Percentiles rank a stretch among this genome's conserved stretches.
Evolutionary conservation across 2,329 filamentous ascomycete genomes (phyloP).

Genomic region (Stachybotrys echinatus): DNA sequence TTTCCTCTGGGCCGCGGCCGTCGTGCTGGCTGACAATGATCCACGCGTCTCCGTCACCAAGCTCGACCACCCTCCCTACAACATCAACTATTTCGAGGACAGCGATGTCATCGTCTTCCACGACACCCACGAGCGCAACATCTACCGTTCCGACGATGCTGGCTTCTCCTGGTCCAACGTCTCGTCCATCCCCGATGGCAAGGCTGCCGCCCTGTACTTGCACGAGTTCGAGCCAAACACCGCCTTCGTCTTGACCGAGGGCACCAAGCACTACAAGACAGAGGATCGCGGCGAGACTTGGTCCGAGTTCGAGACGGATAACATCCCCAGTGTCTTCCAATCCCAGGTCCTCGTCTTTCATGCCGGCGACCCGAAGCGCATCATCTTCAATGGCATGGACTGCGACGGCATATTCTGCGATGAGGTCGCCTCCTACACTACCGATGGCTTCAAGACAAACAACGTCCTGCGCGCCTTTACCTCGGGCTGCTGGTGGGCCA

Average conservation of each 20-base stretch:
- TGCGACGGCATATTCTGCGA: slow-evolving; percentile 61
- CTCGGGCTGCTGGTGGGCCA: slow-evolving; percentile 82
- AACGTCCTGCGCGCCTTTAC: slow-evolving; percentile 63
- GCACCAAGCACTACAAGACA: slow-evolving; percentile 74
- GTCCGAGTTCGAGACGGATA: slow-evolving; percentile 64
- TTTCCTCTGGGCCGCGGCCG: slow-evolving; percentile 29
- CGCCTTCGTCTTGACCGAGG: slow-evolving; percentile 72
- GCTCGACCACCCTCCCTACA: slow-evolving; percentile 62
- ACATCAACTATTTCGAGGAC: slow-evolving; percentile 86
- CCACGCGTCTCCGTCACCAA: slow-evolving; percentile 61
- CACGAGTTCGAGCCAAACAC: slow-evolving; percentile 74
- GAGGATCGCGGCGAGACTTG: slow-evolving; percentile 78
- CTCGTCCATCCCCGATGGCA: slow-evolving; percentile 57
- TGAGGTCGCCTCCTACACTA: slow-evolving; percentile 68
- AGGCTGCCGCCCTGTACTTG: slow-evolving; percentile 59
- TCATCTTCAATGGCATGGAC: slow-evolving; percentile 75
- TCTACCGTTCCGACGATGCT: slow-evolving; percentile 77
- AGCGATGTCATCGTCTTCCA: slow-evolving; percentile 76
- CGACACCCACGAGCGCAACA: slow-evolving; percentile 55
- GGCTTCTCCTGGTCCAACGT: slow-evolving; percentile 71
- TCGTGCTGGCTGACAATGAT: slow-evolving; percentile 53
- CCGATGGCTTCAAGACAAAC: slow-evolving; percentile 73
- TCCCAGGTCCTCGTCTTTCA: slow-evolving; percentile 65
- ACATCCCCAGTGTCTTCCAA: slow-evolving; percentile 49
- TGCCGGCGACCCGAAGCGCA: slow-evolving; percentile 74